A percentile compares a stretch with the other conserved stretches of the same genome.
These are phyloP conservation scores for Ustilago crameri DNA, from an alignment of 1,284 basidiomycete species.

Conservation along the genomic window DNA sequence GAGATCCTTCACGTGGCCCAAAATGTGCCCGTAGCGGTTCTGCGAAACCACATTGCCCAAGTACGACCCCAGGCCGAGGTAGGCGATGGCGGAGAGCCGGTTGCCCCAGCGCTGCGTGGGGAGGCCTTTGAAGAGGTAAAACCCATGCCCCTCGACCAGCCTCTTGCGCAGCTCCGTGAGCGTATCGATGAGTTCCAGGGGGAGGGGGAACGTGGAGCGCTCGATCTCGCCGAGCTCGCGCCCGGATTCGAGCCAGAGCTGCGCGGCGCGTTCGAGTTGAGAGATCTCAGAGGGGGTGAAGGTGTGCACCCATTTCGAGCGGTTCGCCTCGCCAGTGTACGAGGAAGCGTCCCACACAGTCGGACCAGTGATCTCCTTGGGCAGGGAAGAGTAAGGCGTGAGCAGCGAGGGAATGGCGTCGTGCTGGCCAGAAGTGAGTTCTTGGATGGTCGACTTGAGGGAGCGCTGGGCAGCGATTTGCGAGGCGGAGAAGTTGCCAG, in stretches of 20 bases:
- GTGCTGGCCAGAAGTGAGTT: constrained; percentile 63
- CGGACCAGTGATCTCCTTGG: constrained; percentile 64
- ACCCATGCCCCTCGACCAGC: constrained; percentile 64
- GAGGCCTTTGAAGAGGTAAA: constrained; percentile 70
- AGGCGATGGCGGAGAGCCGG: constrained; percentile 68
- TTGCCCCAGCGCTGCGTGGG: constrained; percentile 68
- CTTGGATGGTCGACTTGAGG: constrained; percentile 49
- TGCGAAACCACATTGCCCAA: constrained; percentile 69
- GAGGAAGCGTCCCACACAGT: constrained; percentile 62
- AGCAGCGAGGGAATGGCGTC: constrained; percentile 48
- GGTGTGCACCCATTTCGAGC: constrained; percentile 50
- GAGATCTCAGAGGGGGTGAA: constrained; percentile 50
- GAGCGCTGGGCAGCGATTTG: constrained; percentile 53
- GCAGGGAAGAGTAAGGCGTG: constrained; percentile 66
- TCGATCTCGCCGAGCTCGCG: constrained; percentile 60
- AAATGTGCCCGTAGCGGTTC: constrained; percentile 69
- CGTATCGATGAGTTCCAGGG: constrained; percentile 39
- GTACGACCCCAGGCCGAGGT: constrained; percentile 69
- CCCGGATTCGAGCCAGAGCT: constrained; percentile 54
- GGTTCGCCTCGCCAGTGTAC: constrained; percentile 58
- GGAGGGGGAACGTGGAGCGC: constrained; percentile 56
- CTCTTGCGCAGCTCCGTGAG: constrained; percentile 44
- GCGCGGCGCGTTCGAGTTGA: constrained; percentile 51
- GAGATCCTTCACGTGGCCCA: constrained; percentile 70
- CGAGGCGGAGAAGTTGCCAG: constrained; percentile 40